Evolutionary conservation across 805 yeast species (phyloP).

Genomic region (Wickerhamomyces mucosus): DNA sequence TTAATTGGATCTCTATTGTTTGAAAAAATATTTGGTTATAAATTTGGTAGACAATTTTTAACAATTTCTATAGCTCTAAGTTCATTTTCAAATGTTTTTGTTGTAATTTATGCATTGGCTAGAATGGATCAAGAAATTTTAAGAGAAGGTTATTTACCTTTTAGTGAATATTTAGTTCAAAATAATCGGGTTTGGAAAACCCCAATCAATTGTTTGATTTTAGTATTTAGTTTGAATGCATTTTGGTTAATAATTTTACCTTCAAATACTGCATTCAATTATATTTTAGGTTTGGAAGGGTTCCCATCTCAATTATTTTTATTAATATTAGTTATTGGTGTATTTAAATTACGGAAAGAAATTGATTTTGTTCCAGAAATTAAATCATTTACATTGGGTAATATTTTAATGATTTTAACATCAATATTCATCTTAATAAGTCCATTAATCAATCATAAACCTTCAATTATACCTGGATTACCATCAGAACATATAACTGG

Average conservation of each 20-base stretch:
- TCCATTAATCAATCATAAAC: conserved; percentile 27
- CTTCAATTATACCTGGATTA: conserved; percentile 4
- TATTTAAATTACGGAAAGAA: conserved; percentile 43
- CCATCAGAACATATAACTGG: conserved; percentile 34
- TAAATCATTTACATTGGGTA: conserved; percentile 40
- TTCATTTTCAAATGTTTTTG: conserved; percentile 54
- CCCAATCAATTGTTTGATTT: conserved; percentile 40
- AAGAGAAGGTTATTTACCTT: conserved; percentile 54
- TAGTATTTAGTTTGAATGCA: conserved; percentile 24
- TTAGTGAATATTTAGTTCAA: conserved; percentile 39
- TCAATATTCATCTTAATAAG: conserved; percentile 40
- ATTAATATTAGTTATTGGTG: conserved; percentile 44
- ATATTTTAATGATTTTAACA: conserved; percentile 34
- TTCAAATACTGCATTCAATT: conserved; percentile 28
- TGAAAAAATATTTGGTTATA: conserved; percentile 43
- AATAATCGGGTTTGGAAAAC: conserved; percentile 44
- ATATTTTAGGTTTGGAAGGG: conserved; percentile 36
- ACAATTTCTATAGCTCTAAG: conserved; percentile 52
- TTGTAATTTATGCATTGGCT: conserved; percentile 48
- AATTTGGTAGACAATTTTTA: conserved; percentile 42
- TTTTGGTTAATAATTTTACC: conserved; percentile 24
- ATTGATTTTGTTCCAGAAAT: conserved; percentile 42
- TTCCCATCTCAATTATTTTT: conserved; percentile 39
- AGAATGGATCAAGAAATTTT: conserved; percentile 59
- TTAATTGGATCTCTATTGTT: conserved; percentile 50